Conservation (phyloP, 352 stramenopile species). For the Phytophthora nicotianae region DNA sequence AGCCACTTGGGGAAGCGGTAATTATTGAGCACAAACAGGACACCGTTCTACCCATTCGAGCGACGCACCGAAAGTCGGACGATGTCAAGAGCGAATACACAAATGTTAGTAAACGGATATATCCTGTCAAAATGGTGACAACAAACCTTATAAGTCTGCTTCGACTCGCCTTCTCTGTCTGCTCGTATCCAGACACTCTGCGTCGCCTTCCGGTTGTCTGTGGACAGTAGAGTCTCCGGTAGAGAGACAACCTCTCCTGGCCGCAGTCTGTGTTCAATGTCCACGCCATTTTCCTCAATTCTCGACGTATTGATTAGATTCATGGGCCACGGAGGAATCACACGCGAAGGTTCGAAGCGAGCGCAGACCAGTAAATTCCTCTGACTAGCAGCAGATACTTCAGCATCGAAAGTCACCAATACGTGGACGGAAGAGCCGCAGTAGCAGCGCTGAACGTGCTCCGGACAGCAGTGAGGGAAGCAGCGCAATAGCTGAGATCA, state of each 20-base stretch:
- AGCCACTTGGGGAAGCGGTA: constrained; percentile 56
- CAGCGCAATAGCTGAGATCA: constrained; percentile 37
- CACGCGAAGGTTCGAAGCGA: constrained; percentile 44
- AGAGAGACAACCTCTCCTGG: constrained; percentile 26
- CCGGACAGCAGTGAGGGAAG: constrained; percentile 56
- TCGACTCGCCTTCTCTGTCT: constrained; percentile 42
- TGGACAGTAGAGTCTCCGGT: constrained; percentile 13
- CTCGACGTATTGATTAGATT: neutral
- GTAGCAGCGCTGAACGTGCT: constrained; percentile 47
- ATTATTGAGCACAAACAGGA: constrained; percentile 57
- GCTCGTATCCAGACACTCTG: constrained; percentile 42
- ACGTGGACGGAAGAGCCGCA: constrained; percentile 48
- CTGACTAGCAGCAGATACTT: constrained; percentile 5
- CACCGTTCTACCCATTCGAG: constrained; percentile 40
- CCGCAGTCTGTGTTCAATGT: constrained; percentile 22
- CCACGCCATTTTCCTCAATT: neutral
- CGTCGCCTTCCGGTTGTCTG: constrained; percentile 8
- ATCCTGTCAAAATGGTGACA: neutral
- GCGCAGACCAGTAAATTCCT: constrained; percentile 44
- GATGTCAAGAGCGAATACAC: neutral
- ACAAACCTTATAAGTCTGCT: constrained; percentile 42
- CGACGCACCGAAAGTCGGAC: neutral
- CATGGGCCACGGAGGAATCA: constrained; percentile 19
- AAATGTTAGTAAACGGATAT: neutral
- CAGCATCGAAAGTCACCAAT: constrained; percentile 28